These are phyloP conservation scores for Nakazawaea populi DNA, from an alignment of 805 yeast species.

Conservation along the genomic window DNA sequence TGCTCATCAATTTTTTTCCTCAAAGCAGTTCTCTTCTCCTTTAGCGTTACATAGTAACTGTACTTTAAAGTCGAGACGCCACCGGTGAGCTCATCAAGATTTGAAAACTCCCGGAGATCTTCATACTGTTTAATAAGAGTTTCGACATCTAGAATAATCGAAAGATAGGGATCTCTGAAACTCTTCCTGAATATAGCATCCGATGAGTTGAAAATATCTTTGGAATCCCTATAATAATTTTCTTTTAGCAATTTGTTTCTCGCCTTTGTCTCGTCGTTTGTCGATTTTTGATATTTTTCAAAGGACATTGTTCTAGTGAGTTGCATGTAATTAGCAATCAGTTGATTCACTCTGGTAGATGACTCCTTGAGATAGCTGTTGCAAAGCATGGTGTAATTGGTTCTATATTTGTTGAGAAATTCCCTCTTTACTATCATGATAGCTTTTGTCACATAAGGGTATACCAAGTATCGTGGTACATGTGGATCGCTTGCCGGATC, in stretches of 20 bases:
- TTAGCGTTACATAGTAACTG: not conserved
- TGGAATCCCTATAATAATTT: not conserved
- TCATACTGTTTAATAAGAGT: not conserved
- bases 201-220: not conserved
- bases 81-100: not conserved
- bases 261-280: not conserved
- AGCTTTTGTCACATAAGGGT: not conserved
- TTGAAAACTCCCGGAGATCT: not conserved
- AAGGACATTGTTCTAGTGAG: not conserved
- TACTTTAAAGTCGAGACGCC: not conserved
- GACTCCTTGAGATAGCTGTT: constrained; percentile 2
- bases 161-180: constrained; percentile 3
- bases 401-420: constrained; percentile 2
- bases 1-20: constrained; percentile 4
- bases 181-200: not conserved
- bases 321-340: constrained; percentile 7
- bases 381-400: constrained; percentile 2
- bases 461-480: not conserved
- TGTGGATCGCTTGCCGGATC: not conserved
- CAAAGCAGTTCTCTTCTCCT: not conserved
- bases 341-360: not conserved
- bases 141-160: not conserved
- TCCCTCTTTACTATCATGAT: constrained; percentile 1
- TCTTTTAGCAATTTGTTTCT: not conserved
- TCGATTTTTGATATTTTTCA: not conserved